phyloP scores from a whole-genome alignment of 306 rosid genomes.

The Morella rubra region DNA sequence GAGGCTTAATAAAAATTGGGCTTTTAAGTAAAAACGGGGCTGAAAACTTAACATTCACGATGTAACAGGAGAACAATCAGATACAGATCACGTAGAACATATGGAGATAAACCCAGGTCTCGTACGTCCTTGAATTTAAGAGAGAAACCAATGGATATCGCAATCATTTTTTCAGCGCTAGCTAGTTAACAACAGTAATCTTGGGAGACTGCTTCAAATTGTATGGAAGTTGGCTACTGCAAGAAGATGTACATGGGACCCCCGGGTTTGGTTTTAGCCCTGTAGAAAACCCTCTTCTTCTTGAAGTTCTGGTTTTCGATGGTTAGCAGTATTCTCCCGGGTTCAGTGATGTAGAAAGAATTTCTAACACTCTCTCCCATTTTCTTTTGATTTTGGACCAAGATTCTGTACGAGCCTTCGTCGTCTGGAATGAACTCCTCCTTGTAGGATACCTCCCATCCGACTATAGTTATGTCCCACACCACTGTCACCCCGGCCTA shows the following conservation, averaged over 20 bases:
- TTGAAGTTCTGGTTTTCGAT: conserved; percentile 62
- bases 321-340: conserved; percentile 72
- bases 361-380: conserved; percentile 60
- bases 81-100: no score
- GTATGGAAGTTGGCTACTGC: not conserved
- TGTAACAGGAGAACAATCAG: no score
- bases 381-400: conserved; percentile 61
- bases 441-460: conserved; percentile 86
- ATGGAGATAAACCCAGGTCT: no score
- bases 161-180: no score
- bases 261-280: conserved; percentile 59
- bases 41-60: no score
- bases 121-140: no score
- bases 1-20: no score
- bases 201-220: no score
- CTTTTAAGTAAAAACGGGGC: no score
- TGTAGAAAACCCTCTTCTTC: conserved; percentile 59
- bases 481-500: conserved; percentile 70
- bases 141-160: no score
- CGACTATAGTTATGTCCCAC: conserved; percentile 80
- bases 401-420: conserved; percentile 74
- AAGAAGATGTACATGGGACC: conserved; percentile 62
- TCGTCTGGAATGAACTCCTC: conserved; percentile 91
- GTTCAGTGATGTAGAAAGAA: conserved; percentile 78
- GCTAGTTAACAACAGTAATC: no score